Conservation (phyloP, 345 rosid species). For the Psidium guajava region DNA sequence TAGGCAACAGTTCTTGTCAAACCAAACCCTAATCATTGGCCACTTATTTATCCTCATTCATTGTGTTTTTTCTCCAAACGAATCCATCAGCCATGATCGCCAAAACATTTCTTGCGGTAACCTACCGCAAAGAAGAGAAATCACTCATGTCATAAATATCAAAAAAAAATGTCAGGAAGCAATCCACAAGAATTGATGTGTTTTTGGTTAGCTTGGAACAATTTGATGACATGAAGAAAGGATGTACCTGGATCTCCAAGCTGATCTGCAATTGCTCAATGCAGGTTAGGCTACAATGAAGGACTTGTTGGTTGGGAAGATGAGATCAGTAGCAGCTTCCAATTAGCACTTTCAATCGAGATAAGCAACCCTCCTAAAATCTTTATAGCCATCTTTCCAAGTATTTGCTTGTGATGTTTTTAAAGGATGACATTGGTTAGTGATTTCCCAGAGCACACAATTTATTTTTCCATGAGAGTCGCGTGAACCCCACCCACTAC, state of each 20-base stretch:
- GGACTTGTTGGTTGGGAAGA: not conserved
- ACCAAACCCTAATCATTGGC: not conserved
- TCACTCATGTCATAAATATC: not conserved
- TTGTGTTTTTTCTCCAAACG: not conserved
- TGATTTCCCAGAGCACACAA: not conserved
- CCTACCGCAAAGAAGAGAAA: not conserved
- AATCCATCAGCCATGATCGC: not conserved
- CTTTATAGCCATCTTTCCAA: not conserved
- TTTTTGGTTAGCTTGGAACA: not conserved
- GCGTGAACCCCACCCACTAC: not conserved
- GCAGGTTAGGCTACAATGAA: not conserved
- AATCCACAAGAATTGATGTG: not conserved
- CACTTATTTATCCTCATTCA: not conserved
- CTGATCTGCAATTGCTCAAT: not conserved
- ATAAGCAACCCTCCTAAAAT: not conserved
- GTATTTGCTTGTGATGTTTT: not conserved
- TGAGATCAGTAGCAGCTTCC: not conserved
- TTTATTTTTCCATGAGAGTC: not conserved
- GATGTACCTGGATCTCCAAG: not conserved
- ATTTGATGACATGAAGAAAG: not conserved
- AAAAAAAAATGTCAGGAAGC: not conserved
- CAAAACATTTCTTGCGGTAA: not conserved
- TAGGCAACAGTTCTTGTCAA: not conserved
- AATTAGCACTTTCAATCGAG: not conserved
- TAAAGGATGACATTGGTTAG: not conserved